Percentiles rank a stretch among this genome's conserved stretches.
Conservation (phyloP, 345 rosid species). For the Eucalyptus caleyi region DNA sequence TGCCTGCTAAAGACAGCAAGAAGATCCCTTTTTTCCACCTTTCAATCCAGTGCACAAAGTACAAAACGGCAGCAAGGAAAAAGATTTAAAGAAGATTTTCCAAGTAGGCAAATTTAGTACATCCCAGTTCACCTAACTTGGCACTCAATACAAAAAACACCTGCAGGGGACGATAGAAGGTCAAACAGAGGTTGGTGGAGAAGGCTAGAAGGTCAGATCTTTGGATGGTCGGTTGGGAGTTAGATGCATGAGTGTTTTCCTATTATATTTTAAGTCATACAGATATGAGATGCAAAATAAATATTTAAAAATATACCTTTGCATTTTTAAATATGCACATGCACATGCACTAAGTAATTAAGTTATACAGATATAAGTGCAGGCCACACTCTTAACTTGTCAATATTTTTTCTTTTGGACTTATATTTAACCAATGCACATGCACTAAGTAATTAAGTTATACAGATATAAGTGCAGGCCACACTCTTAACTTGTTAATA, state of each 20-base stretch:
- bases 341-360: no score
- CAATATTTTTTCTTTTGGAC: background rate
- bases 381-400: background rate
- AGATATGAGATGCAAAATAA: background rate
- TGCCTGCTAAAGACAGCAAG: background rate
- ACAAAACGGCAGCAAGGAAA: background rate
- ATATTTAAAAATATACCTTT: background rate
- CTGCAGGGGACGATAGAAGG: background rate
- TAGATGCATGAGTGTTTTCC: background rate
- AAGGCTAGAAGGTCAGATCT: background rate
- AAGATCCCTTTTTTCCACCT: background rate
- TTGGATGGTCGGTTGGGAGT: background rate
- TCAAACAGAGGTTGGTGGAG: background rate
- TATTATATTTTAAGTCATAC: background rate
- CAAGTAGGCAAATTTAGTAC: background rate
- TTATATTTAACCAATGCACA: no score
- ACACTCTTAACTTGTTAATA: background rate
- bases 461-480: background rate
- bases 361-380: background rate
- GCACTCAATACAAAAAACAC: background rate
- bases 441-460: no score
- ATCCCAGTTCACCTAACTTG: background rate
- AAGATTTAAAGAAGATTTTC: background rate
- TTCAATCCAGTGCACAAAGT: background rate
- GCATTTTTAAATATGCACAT: background rate